Conservation (phyloP, 768 basidiomycete genomes). For the Xerocomus brunneocitrinus region DNA sequence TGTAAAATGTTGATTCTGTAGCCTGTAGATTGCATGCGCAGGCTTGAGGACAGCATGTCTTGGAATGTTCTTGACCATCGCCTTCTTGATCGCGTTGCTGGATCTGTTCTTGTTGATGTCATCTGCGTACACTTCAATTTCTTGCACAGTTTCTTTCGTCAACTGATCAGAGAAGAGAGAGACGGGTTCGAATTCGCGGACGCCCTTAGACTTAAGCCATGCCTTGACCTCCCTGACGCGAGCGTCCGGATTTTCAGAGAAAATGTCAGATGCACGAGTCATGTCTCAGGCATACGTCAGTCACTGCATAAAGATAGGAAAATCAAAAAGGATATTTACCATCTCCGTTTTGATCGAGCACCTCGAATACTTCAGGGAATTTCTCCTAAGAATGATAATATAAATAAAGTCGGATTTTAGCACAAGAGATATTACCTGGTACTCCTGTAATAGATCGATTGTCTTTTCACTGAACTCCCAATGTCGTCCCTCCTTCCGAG, state of each 20-base stretch:
- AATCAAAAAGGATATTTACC: constrained; percentile 36
- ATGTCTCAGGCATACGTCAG: constrained; percentile 53
- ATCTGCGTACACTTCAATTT: constrained; percentile 78
- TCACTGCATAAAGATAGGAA: not conserved
- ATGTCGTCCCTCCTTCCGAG: constrained; percentile 71
- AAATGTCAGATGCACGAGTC: constrained; percentile 55
- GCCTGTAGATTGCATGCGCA: constrained; percentile 78
- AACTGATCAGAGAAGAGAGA: constrained; percentile 90
- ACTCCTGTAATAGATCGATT: constrained; percentile 72
- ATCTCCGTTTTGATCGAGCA: constrained; percentile 68
- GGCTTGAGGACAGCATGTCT: constrained; percentile 93
- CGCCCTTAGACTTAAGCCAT: constrained; percentile 86
- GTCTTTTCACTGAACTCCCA: constrained; percentile 97
- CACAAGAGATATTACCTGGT: constrained; percentile 50
- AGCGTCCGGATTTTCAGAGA: constrained; percentile 58
- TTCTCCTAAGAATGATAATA: constrained; percentile 39
- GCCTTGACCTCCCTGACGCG: constrained; percentile 70
- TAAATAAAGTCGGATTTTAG: not conserved
- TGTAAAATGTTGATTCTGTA: constrained; percentile 83
- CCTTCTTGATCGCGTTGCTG: constrained; percentile 72
- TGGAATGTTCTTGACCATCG: constrained; percentile 90
- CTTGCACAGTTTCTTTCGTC: constrained; percentile 78
- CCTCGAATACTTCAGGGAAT: constrained; percentile 81
- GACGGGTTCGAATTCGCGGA: constrained; percentile 89
- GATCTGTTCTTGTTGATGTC: constrained; percentile 57